Evolutionary conservation across 2,329 filamentous ascomycete genomes (phyloP), one percentile per base, ranked within the genome.

Genomic region (Beauveria sp.): DNA sequence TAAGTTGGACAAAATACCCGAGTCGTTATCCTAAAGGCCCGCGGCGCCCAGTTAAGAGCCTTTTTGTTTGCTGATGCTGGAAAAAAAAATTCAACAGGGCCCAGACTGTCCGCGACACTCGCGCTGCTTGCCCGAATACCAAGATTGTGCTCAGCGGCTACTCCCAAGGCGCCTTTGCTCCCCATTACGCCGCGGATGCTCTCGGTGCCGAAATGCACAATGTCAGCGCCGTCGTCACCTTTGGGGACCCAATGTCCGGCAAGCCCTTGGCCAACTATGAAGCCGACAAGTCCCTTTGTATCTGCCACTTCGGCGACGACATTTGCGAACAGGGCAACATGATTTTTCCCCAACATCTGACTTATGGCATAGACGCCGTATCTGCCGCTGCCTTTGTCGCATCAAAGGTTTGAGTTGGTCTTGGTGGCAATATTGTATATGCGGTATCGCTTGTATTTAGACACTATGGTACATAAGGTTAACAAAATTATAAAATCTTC

Each of bases 201-300:
- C 65, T 72, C 14, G 65, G 66, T 38, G 60, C 64, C 43, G 59
- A 50, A 55, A 68, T 69, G 64, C 64, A 66, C 26, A 69, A 65
- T 31, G 64, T 71, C 62, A 68, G 64, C 45, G 69, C 70, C 54
- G 68, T 69, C n/a, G 69, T 72, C 20, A 65, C 72, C 61, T 73
- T 73, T 28, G 71, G 71, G 20, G 71, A 73, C 54, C 71, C 68
- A 2, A 62, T 64, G 28, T 61, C 69, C 3, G 63, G 66, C n/a
- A 49, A 60, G 20, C 48, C 68, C 10, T 56, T 72, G 14, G 38
- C 63, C 40, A 69, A 67, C 20, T 64, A 70, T 46, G 66, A 67
- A 22, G 10, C 63, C 14, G 64, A 61, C 10, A 64, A 64, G 28
- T 64, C 69, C 24, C 62, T 65, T 12, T 63, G 68, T 22, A 57